Base-by-base conservation (phyloP, 306 rosid species). In the Dryas octopetala region DNA sequence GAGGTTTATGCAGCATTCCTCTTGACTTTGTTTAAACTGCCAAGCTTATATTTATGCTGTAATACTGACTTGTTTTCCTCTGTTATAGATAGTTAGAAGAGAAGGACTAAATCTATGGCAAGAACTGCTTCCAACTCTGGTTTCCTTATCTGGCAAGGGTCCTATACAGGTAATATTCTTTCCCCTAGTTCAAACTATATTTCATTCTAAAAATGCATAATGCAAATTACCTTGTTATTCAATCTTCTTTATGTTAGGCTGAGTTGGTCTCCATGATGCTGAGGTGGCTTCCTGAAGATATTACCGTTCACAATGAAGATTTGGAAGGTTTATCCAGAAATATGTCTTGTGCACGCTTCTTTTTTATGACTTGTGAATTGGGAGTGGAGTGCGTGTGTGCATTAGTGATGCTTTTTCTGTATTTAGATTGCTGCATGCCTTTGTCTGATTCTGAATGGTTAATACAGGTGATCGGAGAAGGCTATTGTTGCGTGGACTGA, bases 221-320 rank as follows among this genome's bases (percentile, higher is more conserved):
- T 75, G 58, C 57, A 62, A 32, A 15, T 71, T 9, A 61, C 51
- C 38, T 68, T 52, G 16, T 57, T 55, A 45, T 70, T 1, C 79
- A 32, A 44, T 51, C 57, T 54, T 68, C 76, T 57, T 82, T 69
- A 61, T 80, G 52, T 71, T 79, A 95, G 99, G 99, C 96, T 78
- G 98, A 95, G 90, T 88, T 95, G 90, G 98, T 95, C 66, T 84
- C 96, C 23, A 95, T 95, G 97, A 86, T 82, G 93, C 89, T 95
- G 81, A 89, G 97, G 88, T 95, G 99, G 99, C 97, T 95, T 81
- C 99, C 98, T 71, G 99, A 95, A 86, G 99, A 95, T 74, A 90
- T 92, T 82, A 89, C 97, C 2, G 96, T 95, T 82, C 97, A 95
- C 82, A 90, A 95, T 83, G 99, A 95, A 84, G 99, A 95, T 84